Conservation (phyloP, 345 rosid genomes). For the Theobroma cacao region DNA sequence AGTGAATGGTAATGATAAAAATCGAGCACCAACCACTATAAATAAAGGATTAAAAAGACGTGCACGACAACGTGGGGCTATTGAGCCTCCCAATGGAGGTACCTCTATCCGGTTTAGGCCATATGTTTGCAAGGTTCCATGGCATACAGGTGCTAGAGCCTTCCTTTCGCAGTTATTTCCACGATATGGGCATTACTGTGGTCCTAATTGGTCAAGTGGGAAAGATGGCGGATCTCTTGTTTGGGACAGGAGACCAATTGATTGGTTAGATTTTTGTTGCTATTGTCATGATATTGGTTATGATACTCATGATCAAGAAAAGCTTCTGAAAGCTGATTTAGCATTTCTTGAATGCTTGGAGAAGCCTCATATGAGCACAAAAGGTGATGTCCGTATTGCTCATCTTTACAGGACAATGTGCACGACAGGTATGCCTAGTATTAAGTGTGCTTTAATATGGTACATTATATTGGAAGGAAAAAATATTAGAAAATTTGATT, state of each 20-base stretch:
- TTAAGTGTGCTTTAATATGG: not conserved
- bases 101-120: conserved; percentile 74
- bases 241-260: conserved; percentile 95
- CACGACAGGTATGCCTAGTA: conserved; percentile 54
- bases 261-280: conserved; percentile 96
- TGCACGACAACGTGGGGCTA: conserved; percentile 28
- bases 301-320: conserved; percentile 85
- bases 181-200: conserved; percentile 93
- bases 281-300: conserved; percentile 98
- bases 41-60: conserved; percentile 59
- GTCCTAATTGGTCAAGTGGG: conserved; percentile 99
- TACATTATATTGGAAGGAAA: not conserved
- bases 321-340: conserved; percentile 79
- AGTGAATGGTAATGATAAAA: conserved; percentile 25
- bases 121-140: conserved; percentile 87
- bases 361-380: conserved; percentile 50
- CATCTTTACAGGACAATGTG: conserved; percentile 84
- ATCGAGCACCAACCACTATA: conserved; percentile 49
- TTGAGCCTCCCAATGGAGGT: conserved; percentile 19
- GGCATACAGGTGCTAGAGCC: conserved; percentile 93
- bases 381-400: conserved; percentile 68
- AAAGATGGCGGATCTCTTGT: conserved; percentile 73
- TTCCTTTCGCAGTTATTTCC: conserved; percentile 91
- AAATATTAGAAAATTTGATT: not conserved
- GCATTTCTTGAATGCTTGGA: conserved; percentile 93